Evolutionary conservation across 768 basidiomycete species (phyloP), one percentile per base, ranked within the genome.

Genomic region (Hypholoma sublateritium): DNA sequence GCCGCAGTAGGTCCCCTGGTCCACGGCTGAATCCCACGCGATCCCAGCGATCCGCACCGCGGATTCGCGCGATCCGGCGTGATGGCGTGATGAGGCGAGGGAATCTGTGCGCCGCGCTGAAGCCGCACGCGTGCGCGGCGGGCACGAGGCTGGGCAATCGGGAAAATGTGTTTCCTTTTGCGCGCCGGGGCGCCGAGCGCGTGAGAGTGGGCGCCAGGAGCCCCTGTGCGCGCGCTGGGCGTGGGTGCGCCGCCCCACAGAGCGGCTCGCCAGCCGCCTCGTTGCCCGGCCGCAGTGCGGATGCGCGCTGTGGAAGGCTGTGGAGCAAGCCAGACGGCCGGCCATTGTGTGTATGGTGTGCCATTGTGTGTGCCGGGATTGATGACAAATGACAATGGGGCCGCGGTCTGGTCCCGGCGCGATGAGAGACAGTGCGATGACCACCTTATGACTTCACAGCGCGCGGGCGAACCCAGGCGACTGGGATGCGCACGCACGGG

Each of bases 121-220:
- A 13, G 39, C 39, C 39, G 39, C 39, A 41, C 39, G 39, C 39
- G 52, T 32, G 60, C 59, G 43, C 57, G 58, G 39, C 39, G 52
- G 42, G 60, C 59, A 48, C 57, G 58, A 65, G 60, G 64, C 55
- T 63, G 64, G 59, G 46, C 46, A 62, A 67, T 67, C 62, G 59
- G 66, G 66, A 67, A 67, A 64, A 67, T 65, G 63, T 63, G 24
- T 67, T 67, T 62, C 66, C 66, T 67, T 65, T 65, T 65, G 51
- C 53, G 59, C 58, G 58, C 56, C 28, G 39, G 42, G 43, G n/a
- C 41, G 28, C 41, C 41, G 41, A 14, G 24, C 16, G 19, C 46
- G 22, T 28, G 22, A 12, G 25, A 25, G 43, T 7, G 43, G 28
- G 39, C 39, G 17, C 39, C 6, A 41, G 13, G 13, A 14, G 39